Base-by-base conservation (phyloP, 2,329 filamentous ascomycete genomes). In the Aspergillus thermomutatus region DNA sequence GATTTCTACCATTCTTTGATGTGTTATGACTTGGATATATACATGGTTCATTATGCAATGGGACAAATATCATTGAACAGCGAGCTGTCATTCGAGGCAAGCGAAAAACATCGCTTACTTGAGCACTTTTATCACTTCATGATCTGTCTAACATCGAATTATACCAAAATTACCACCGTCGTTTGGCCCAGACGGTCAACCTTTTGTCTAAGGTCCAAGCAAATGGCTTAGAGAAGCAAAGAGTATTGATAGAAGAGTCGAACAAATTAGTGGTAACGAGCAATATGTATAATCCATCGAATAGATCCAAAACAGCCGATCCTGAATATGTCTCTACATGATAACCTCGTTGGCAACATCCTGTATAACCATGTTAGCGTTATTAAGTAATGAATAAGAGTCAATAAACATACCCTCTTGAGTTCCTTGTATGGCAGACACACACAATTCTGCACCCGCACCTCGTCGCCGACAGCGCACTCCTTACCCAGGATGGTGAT, bases 401-500 rank as follows among this genome's bases (percentile, higher is more conserved):
- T 45, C 9, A 41, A 43, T 4, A 23, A 41, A 83, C 89, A 75
- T 80, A 93, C 91, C 79, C 92, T 86, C 86, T 97, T 97, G 74
- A 99, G 79, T 80, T 97, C 94, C 84, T 99, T 99, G 78, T 92
- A 96, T 9, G 94, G 94, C 80, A 99, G 78, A 79, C 94, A 97
- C 58, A 99, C 87, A 74, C 94, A 99, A 80, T 99, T 97, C 80
- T 97, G 93, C 66, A 99, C 92, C 61, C 92, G 86, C 10, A 97
- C 88, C 77, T 97, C 94, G 68, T 99, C 94, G 3, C 89, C 92
- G 28, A 97, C 94, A 55, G 82, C 86, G 70, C 93, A 97, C 76
- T 99, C 94, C 82, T 97, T 97, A 72, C 93, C 93, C 61, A 99
- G 77, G 65, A 97, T 99, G 49, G 93, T 97, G 72, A 97, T 94